Conservation (phyloP, 2,329 filamentous ascomycete genomes). For the Atkinsonella texensis region DNA sequence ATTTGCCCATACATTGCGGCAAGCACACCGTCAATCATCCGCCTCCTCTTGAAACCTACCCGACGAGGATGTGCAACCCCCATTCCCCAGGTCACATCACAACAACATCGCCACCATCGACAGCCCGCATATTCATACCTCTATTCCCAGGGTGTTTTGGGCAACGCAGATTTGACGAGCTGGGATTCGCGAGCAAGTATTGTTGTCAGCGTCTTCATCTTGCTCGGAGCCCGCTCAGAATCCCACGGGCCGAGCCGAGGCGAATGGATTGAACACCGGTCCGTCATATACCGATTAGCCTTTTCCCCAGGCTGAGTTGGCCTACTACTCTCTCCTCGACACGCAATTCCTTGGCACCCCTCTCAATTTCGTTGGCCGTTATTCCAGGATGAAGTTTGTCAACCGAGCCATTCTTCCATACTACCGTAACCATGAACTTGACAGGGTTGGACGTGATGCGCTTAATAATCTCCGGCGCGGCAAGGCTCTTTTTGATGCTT, state of each 20-base stretch:
- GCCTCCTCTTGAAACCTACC: too few species aligned
- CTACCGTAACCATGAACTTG: slow-evolving; percentile 1
- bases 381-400: neutral
- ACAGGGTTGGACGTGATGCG: neutral
- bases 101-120: neutral
- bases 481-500: neutral
- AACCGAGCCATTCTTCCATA: neutral
- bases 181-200: too few species aligned
- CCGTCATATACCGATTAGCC: neutral
- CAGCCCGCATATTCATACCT: neutral
- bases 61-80: too few species aligned
- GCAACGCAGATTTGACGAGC: too few species aligned
- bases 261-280: too few species aligned
- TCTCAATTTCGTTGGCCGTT: neutral
- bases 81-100: neutral
- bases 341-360: neutral
- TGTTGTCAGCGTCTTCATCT: too few species aligned
- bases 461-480: neutral
- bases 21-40: too few species aligned
- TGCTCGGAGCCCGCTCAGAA: too few species aligned
- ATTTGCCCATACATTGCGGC: too few species aligned
- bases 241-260: too few species aligned
- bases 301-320: neutral
- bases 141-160: neutral
- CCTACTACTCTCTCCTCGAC: neutral